phyloP scores from a whole-genome alignment of 306 rosid genomes.

The Oemleria cerasiformis region DNA sequence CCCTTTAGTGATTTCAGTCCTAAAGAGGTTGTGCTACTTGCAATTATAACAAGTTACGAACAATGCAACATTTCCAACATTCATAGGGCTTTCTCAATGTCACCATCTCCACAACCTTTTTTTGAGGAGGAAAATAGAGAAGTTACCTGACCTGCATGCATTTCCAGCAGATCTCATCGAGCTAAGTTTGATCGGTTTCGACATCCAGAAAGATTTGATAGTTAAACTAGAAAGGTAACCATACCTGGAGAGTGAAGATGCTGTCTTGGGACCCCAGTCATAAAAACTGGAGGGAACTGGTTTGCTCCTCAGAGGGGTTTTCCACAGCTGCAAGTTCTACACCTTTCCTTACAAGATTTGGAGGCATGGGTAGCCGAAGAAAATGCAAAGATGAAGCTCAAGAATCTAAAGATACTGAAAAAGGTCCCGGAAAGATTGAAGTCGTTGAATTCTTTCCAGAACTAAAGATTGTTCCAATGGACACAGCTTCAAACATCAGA shows the following conservation, averaged over 20 bases:
- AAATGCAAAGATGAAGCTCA: neutral
- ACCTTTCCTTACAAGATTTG: neutral
- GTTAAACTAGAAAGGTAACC: neutral
- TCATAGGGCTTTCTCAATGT: neutral
- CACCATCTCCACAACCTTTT: conserved; percentile 2
- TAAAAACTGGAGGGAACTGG: neutral
- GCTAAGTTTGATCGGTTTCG: neutral
- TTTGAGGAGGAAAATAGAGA: neutral
- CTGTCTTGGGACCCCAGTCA: neutral
- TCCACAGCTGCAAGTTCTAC: neutral
- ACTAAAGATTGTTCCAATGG: neutral
- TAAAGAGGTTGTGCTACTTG: neutral
- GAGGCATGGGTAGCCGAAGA: neutral
- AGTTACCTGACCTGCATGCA: neutral
- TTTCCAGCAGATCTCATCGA: neutral
- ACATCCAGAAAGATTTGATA: neutral
- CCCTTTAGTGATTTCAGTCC: neutral
- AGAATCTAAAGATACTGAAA: neutral
- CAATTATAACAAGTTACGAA: neutral
- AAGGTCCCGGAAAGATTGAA: neutral
- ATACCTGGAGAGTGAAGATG: conserved; percentile 8
- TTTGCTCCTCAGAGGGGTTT: neutral
- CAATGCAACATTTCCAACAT: neutral
- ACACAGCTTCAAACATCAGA: neutral
- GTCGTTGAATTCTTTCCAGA: neutral